These are phyloP conservation scores for Leishmania lainsoni DNA, from an alignment of 208 protist species.

Conservation along the genomic window DNA sequence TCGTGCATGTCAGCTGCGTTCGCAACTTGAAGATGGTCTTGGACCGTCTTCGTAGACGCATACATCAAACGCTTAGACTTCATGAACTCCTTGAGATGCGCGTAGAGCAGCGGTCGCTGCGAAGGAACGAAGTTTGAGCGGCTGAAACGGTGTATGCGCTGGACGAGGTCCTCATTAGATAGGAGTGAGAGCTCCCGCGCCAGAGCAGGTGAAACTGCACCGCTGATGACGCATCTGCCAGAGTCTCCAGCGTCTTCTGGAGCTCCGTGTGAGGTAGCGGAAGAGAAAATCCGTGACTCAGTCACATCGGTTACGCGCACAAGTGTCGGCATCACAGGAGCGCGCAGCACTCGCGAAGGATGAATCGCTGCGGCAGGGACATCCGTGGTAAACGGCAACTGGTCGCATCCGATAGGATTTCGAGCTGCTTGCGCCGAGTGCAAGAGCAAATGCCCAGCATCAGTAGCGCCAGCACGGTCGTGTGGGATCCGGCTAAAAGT, in stretches of 20 bases:
- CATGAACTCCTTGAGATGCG: slow-evolving; percentile 55
- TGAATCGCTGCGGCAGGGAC: background rate
- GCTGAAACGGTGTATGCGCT: slow-evolving; percentile 70
- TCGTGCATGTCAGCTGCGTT: slow-evolving; percentile 60
- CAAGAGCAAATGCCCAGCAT: background rate
- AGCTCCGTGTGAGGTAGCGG: background rate
- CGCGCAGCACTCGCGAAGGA: background rate
- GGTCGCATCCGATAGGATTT: background rate
- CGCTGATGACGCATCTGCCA: background rate
- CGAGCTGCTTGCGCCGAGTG: background rate
- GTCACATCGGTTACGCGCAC: background rate
- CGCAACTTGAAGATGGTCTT: slow-evolving; percentile 62
- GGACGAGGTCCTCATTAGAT: slow-evolving; percentile 49
- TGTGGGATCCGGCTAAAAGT: background rate
- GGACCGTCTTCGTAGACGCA: slow-evolving; percentile 39
- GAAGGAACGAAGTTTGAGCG: slow-evolving; percentile 52
- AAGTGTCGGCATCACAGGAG: slow-evolving; percentile 2
- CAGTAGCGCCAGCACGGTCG: background rate
- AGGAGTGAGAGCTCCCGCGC: slow-evolving; percentile 43
- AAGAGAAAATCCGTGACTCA: background rate
- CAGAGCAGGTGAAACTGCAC: background rate
- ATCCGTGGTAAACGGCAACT: background rate
- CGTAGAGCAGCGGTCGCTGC: slow-evolving; percentile 46
- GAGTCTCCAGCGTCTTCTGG: background rate
- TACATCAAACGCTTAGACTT: slow-evolving; percentile 35